Base-by-base conservation (phyloP, 371 early-diverging fungal species). In the Rhizopus arrhizus region DNA sequence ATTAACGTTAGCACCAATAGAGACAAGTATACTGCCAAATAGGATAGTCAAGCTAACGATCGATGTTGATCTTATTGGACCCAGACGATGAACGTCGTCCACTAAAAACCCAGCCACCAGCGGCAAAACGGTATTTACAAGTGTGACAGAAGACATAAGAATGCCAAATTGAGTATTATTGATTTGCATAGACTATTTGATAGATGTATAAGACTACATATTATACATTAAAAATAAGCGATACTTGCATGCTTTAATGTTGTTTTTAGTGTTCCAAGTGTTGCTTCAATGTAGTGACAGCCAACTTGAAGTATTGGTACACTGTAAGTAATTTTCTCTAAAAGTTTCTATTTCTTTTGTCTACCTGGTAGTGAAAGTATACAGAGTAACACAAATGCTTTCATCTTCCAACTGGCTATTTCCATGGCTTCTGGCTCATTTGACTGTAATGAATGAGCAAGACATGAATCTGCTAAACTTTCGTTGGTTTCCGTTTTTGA, bases 301-400 rank as follows among this genome's bases (percentile, higher is more conserved):
- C 78, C 78, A 9, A 72, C 78, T 73, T 32, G 33, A 11, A 28
- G 54, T 28, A 45, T 11, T 10, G 36, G 51, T 35, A 45, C 49
- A 52, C 22, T 32, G 22, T 22, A 22, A 22, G 22, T 22, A 22
- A 35, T 95, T 75, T 80, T 85, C 16, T 82, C 86, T 28, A 96
- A 96, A 73, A 22, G 13, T 10, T n/a, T 96, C 70, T 93, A 94
- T 43, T 90, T 91, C 66, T 94, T 96, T 12, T 48, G 3, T 33
- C 40, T 60, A 68, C 68, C 68, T 34, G 68, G 68, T 49, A 68
- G 53, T 16, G 63, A 63, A 6, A 68, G 50, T 59, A 68, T 64
- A 29, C 56, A 64, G 5, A 56, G 22, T 13, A 68, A 46, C 10
- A 68, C 63, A 6, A 64, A 42, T 8, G 55, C 33, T 28, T 68